Percentiles rank a stretch among this genome's conserved stretches.
Evolutionary conservation across 768 basidiomycete genomes (phyloP).

Genomic region (Podaxis carcinomalis): DNA sequence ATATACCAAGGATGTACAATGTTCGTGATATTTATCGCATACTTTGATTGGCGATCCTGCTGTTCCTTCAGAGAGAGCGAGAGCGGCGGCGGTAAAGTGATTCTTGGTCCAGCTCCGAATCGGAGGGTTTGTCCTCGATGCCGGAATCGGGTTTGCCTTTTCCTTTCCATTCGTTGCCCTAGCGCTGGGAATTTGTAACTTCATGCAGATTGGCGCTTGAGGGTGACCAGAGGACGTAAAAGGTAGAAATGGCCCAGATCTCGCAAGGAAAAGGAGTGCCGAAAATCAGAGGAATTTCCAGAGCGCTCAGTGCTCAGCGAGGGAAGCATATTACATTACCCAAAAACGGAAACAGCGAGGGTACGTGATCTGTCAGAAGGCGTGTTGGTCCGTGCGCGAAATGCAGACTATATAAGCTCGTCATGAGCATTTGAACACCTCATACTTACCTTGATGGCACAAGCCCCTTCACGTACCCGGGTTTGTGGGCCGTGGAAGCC

Average conservation of each 20-base stretch:
- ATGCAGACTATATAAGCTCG: slow-evolving; percentile 20
- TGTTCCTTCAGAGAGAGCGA: background rate
- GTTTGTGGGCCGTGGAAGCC: slow-evolving; percentile 51
- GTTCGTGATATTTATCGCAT: background rate
- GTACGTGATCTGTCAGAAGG: background rate
- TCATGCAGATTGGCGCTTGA: background rate
- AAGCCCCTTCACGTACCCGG: slow-evolving; percentile 49
- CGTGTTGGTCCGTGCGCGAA: slow-evolving; percentile 33
- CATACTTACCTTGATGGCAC: slow-evolving; percentile 69
- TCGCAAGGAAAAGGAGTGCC: background rate
- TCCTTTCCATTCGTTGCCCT: background rate
- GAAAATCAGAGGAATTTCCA: background rate
- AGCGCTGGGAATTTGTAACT: background rate
- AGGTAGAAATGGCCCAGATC: too few species aligned
- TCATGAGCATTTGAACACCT: slow-evolving; percentile 14
- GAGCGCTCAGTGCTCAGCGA: background rate
- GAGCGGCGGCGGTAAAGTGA: background rate
- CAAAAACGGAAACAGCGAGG: background rate
- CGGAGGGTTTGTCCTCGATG: background rate
- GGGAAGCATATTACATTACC: background rate
- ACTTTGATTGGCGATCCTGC: background rate
- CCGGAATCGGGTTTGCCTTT: background rate
- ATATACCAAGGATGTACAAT: background rate
- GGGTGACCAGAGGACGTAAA: background rate
- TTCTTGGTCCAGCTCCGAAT: background rate